These are phyloP conservation scores for Penicillium atrosanguineum DNA, from an alignment of 495 filamentous ascomycete genomes.

Conservation along the genomic window DNA sequence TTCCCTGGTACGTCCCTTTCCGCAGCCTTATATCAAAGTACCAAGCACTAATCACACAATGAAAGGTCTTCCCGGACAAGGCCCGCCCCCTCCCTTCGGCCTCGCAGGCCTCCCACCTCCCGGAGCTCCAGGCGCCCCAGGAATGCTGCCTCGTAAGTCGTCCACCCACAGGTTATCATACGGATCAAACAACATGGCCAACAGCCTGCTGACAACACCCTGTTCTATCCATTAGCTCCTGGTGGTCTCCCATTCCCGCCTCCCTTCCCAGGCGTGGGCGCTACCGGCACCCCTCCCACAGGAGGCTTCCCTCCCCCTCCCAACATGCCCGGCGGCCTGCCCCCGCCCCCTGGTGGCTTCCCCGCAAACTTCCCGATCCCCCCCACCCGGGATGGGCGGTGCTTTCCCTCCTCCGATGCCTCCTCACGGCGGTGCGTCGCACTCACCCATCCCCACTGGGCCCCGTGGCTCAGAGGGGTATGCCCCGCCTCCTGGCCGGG, in stretches of 20 bases:
- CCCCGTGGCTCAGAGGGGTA: conserved; percentile 35
- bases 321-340: conserved; percentile 49
- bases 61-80: conserved; percentile 45
- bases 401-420: conserved; percentile 29
- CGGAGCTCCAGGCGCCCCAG: conserved; percentile 41
- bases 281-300: conserved; percentile 33
- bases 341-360: conserved; percentile 62
- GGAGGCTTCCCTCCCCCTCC: conserved; percentile 28
- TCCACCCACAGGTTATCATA: not conserved
- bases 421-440: conserved; percentile 18
- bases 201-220: not conserved
- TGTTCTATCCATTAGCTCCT: not conserved
- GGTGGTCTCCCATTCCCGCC: conserved; percentile 66
- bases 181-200: not conserved
- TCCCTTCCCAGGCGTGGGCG: conserved; percentile 39
- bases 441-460: conserved; percentile 24
- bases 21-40: not conserved
- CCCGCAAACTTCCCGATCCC: conserved; percentile 52
- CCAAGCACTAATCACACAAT: conserved; percentile 13
- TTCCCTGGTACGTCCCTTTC: conserved; percentile 51
- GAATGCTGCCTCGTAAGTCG: conserved; percentile 49
- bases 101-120: conserved; percentile 53
- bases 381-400: conserved; percentile 32
- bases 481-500: conserved; percentile 25
- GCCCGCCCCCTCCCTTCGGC: conserved; percentile 55